Conservation (phyloP, 108 stramenopile species). For the Fragilaria crotonensis region DNA sequence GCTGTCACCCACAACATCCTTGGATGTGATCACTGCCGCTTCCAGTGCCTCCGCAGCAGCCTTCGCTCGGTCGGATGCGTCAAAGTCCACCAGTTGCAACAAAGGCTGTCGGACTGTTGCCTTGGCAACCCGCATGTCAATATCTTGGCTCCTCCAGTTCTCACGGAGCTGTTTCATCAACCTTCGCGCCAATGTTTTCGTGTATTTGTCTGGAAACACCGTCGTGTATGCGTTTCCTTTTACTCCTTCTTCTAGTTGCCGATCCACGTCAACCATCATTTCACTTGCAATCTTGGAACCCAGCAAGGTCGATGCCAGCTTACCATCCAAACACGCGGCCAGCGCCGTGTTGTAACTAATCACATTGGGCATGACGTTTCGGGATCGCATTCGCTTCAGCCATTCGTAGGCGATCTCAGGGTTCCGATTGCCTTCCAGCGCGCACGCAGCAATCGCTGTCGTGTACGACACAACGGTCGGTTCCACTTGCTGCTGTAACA, state of each 20-base stretch:
- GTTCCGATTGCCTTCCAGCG: conserved; percentile 45
- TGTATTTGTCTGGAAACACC: conserved; percentile 65
- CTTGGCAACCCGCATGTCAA: conserved; percentile 74
- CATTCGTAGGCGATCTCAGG: conserved; percentile 61
- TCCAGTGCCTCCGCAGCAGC: conserved; percentile 11
- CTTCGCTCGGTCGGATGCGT: conserved; percentile 33
- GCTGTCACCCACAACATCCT: no score
- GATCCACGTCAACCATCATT: conserved; percentile 61
- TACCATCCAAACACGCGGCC: conserved; percentile 77
- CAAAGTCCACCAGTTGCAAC: conserved; percentile 69
- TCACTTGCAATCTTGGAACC: conserved; percentile 62
- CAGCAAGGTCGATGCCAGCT: conserved; percentile 57
- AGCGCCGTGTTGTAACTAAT: conserved; percentile 84
- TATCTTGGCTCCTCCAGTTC: conserved; percentile 62
- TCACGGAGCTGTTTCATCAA: conserved; percentile 69
- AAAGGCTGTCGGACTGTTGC: conserved; percentile 52
- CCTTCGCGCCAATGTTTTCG: conserved; percentile 54
- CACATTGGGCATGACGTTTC: conserved; percentile 69
- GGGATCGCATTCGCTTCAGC: conserved; percentile 75
- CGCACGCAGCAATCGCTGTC: conserved; percentile 80
- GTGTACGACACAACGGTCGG: conserved; percentile 87
- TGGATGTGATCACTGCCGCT: background rate
- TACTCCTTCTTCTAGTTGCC: conserved; percentile 42
- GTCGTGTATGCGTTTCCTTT: conserved; percentile 55
- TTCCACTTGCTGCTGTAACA: conserved; percentile 73